These are phyloP conservation scores for Silene coronaria DNA, from an alignment of 179 eudicot species.

Conservation along the genomic window DNA sequence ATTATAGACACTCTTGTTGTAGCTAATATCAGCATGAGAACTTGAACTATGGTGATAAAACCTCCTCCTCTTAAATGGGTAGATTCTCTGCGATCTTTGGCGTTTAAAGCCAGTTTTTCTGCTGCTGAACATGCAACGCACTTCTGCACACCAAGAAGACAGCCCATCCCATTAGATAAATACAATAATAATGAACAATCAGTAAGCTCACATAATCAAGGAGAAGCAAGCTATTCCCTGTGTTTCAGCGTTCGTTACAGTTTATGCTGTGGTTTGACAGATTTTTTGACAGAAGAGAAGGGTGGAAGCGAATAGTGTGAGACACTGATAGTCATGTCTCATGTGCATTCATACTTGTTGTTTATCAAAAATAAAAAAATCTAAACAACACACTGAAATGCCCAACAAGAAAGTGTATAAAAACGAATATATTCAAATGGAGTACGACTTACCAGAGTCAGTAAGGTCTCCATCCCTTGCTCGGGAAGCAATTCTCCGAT, in stretches of 20 bases:
- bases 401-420: too few species aligned
- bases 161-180: background rate
- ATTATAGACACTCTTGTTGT: slow-evolving; percentile 40
- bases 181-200: background rate
- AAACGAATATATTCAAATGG: background rate
- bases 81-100: slow-evolving; percentile 73
- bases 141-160: slow-evolving; percentile 30
- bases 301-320: too few species aligned
- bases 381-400: too few species aligned
- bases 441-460: slow-evolving; percentile 44
- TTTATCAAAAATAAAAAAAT: too few species aligned
- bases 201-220: background rate
- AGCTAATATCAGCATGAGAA: slow-evolving; percentile 34
- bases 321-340: too few species aligned
- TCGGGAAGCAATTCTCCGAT: slow-evolving; percentile 48
- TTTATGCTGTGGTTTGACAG: too few species aligned
- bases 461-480: slow-evolving; percentile 37
- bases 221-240: background rate
- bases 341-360: too few species aligned
- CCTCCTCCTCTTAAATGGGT: slow-evolving; percentile 77
- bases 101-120: slow-evolving; percentile 43
- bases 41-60: slow-evolving; percentile 42
- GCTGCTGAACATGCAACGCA: slow-evolving; percentile 35
- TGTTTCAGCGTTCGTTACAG: too few species aligned
- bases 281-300: too few species aligned